Base-by-base conservation (phyloP, 441 rosid genomes). In the Arabidopsis lyrata region DNA sequence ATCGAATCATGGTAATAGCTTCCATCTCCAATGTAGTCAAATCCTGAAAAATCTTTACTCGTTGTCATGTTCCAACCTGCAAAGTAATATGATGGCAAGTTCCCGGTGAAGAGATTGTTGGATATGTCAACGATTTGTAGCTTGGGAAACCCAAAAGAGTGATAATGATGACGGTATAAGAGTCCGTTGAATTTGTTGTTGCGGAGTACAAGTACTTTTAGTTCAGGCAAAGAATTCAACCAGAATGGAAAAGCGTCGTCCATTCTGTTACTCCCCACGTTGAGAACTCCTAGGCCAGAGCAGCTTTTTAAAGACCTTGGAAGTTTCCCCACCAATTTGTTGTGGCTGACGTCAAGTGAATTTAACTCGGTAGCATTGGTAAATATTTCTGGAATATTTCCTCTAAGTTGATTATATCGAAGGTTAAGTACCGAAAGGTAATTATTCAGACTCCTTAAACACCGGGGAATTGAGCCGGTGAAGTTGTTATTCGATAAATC, bases 371-470 rank as follows among this genome's bases (percentile, higher is more conserved):
- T 49, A 49, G 29, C 54, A 8, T 49, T 49, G 14, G 5, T 10
- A 22, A 48, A 49, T n/a, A 34, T 83, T 82, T 2, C 47, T 5
- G 34, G 11, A 83, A 78, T 4, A 11, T 5, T 20, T 20, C 27
- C 29, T 18, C 29, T 20, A 5, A 49, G 54, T 1, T 49, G 27
- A 20, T 49, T 9, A 20, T 49, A 2, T 0, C 14, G 13, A 0
- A 18, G 27, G 29, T 24, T 49, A 18, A 8, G 0, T 35, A 69
- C 42, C 5, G 42, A 10, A 38, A 38, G 42, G 13, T 38, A 38
- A 1, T 3, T 38, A 38, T 38, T 38, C 13, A 38, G 14, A 38
- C 13, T 38, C 42, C 13, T 1, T 38, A 38, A 38, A 38, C 42
- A 38, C 1, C 5, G 14, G 4, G 14, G 42, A 12, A 38, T 38